Base-by-base conservation (phyloP, 257 asterid genomes). In the Sherardia arvensis region DNA sequence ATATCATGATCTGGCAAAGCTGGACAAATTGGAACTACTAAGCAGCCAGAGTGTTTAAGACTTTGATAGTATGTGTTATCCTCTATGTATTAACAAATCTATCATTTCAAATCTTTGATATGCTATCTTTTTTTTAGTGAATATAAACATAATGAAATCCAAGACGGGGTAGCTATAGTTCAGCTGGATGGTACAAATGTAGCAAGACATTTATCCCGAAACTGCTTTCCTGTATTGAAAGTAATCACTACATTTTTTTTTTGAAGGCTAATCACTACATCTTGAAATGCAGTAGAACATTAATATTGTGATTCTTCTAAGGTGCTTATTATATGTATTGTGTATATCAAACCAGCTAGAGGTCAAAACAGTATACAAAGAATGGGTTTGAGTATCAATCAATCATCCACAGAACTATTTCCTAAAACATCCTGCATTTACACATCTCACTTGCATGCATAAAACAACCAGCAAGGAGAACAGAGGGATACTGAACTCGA, bases 351-450 rank as follows among this genome's bases (percentile, higher is more conserved):
- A 43, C 17, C 51, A 43, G 51, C 51, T 43, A 17, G 8, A 43
- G 51, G 51, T 49, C 56, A 49, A 20, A 48, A 49, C 56, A 49
- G 56, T 49, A 43, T 63, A 73, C 82, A 78, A 81, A 73, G 78
- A 80, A 84, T 77, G 33, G 68, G 71, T 43, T 73, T 63, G 30
- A 18, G 40, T 47, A 12, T 38, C 47, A 38, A 38, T 43, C 51
- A 43, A 38, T 43, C 62, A 73, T 58, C 36, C 64, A 11, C 18
- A 27, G 72, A 66, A 64, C 70, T 66, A 48, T 62, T 14, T 48
- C 66, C 73, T 71, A 69, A 51, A 53, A 38, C 72, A 77, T 29
- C 56, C 75, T 57, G 49, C 69, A 77, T 80, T 61, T 76, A 76
- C 83, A 75, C 61, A 53, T 57, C 76, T 71, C 78, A 66, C 69